Base-by-base conservation (phyloP, 1,139 yeast genomes). In the Yamadazyma atlantica region DNA sequence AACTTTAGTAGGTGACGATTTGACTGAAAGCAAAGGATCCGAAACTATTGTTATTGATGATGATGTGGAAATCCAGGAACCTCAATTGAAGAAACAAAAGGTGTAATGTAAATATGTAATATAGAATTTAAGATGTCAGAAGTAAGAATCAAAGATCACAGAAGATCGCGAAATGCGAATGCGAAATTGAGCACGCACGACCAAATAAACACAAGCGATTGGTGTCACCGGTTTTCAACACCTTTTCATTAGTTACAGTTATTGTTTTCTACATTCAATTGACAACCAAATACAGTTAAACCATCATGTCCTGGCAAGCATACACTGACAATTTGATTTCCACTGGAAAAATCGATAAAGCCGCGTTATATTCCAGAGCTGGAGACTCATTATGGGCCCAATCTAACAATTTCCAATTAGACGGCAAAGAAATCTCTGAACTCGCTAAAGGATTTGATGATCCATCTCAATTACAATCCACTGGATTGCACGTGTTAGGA, bases 341-440 rank as follows among this genome's bases (percentile, higher is more conserved):
- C 40, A 83, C 96, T 41, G 88, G 88, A 49, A 87, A 86, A 63
- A 74, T 92, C 52, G 97, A 90, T 69, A 81, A 82, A 64, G 96
- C 97, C 26, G 94, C 95, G 36, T 80, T 92, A 53, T 89, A 85
- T 68, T 90, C 97, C 12, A 82, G 85, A 51, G 96, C 95, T 10
- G 98, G 98, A 32, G 96, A 90, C 62, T 78, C 96, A 25, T 78
- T 82, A 41, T 92, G 98, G 98, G 97, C 98, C 18, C 80, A 83
- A 54, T 74, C 95, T 17, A 75, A 86, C 42, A 79, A 79, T 36
- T 79, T 87, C 55, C 71, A 78, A 49, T 79, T 89, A 53, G 75
- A 77, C 39, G 78, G 82, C 16, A 69, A 73, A 37, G 99, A 92
- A 66, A 80, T 90, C 52, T 55, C 72, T 36, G 86, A 76, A 53